Evolutionary conservation across 116 monocot genomes (phyloP).

Genomic region (Cymodocea nodosa): DNA sequence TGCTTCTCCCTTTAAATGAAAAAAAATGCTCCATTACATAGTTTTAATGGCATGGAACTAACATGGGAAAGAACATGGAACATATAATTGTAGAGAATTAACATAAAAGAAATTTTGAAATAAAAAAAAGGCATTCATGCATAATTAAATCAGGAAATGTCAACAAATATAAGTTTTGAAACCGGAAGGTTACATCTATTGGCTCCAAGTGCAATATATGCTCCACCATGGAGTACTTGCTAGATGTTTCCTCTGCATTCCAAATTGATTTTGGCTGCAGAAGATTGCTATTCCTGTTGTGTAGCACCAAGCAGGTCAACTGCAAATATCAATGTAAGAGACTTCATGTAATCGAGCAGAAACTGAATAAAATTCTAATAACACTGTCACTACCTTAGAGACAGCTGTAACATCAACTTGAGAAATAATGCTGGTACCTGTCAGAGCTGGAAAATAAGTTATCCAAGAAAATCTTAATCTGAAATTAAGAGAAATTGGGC

Average conservation of each 20-base stretch:
- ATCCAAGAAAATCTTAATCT: neutral
- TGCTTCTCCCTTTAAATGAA: too few relatives aligned
- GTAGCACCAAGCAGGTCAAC: conserved; percentile 82
- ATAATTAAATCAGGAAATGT: neutral
- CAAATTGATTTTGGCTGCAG: conserved; percentile 90
- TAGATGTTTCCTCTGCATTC: conserved; percentile 75
- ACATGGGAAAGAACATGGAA: too few relatives aligned
- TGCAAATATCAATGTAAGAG: conserved; percentile 20
- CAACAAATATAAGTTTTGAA: neutral
- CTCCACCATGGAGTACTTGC: conserved; percentile 53
- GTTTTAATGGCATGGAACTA: too few relatives aligned
- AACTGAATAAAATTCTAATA: neutral
- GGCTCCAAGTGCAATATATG: conserved; percentile 72
- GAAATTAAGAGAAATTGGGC: neutral
- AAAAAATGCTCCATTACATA: too few relatives aligned
- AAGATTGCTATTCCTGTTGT: conserved; percentile 39
- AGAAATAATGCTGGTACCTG: conserved; percentile 11
- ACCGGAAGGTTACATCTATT: conserved; percentile 42
- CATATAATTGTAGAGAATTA: too few relatives aligned
- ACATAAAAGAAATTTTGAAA: neutral
- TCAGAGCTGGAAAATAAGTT: neutral
- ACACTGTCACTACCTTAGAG: conserved; percentile 9
- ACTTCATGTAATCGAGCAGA: neutral
- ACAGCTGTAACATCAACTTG: conserved; percentile 17
- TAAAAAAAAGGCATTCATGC: neutral